Base-by-base conservation (phyloP, 1,284 basidiomycete genomes). In the Mycosarcoma maydis region DNA sequence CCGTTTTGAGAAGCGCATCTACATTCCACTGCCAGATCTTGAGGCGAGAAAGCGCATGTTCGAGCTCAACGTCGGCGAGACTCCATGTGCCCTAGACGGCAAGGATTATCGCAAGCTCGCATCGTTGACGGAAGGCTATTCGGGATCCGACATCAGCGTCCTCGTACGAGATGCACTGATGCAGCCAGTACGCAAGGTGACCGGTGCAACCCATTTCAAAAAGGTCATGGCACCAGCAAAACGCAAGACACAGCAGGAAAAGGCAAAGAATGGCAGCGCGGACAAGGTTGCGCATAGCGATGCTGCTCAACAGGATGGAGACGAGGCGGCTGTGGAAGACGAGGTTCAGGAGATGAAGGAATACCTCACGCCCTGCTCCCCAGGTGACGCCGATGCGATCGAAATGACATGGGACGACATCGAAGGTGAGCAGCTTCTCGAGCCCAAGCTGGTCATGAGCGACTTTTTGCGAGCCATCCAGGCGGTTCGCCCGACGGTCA, bases 1-100 rank as follows among this genome's bases (percentile, higher is more conserved):
- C 81, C 88, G 93, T 89, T 97, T 97, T 75, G 94, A 98, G 83
- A 98, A 97, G 84, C 89, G 95, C 61, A 95, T 98, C 85, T 95
- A 98, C 82, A 98, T 98, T 61, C 96, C 95, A 30, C 88, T 98
- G 27, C 96, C 95, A 13, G 94, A 94, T 6, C 86, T 90, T 4
- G 93, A 95, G 67, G 95, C 95, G n/a, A 87, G 95, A 51, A 87
- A 90, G 81, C 88, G 88, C 36, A 98, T 98, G 92, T 98, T 98
- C 80, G 91, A 97, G 84, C 88, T 98, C 50, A 95, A 98, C 78
- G 88, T 98, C 41, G 96, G 96, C 5, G 86, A 88, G 20, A 98
- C 95, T 3, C 95, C 95, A 16, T 94, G 92, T 82, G 86, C 90
- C 68, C 87, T 98, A 7, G 84, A 87, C 8, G 85, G 86, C 45